Evolutionary conservation across 345 rosid species (phyloP), one percentile per base, ranked within the genome.

Genomic region (Barbarea vulgaris): DNA sequence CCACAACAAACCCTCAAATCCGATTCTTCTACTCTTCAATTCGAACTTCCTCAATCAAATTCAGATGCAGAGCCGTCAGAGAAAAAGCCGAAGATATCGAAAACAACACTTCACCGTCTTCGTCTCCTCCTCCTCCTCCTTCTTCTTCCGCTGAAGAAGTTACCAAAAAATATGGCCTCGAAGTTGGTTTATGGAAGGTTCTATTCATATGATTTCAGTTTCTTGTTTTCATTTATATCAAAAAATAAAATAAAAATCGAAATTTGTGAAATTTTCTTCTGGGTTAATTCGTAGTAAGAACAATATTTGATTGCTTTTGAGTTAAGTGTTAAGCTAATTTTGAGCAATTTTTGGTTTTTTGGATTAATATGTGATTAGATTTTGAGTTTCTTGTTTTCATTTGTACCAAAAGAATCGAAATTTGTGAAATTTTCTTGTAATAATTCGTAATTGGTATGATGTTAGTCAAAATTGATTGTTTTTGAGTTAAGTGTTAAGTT

Each of bases 101-200:
- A 5, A 77, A 52, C 59, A 79, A 84, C 30, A 27, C 80, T 37
- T 41, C 88, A 44, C 3, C 47, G 2, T 19, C 63, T 13, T 14
- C 86, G 2, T 48, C 91, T 25, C 27, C 92, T 31, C 7, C 59
- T 50, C 51, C 87, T 24, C 42, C 91, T 25, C 27, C 92, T 31
- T 4, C 59, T 50, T 51, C 87, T 24, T 82, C 93, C 1, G 82
- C 83, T 0, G 98, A 94, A 37, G 96, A 94, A 63, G 61, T 87
- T 44, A 85, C 98, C 25, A 85, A 84, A 83, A 91, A 90, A 79
- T 94, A 86, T 74, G 98, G 97, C 46, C 93, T 91, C 7, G 97
- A 94, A 85, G 91, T 84, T 67, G 98, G 96, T 68, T 84, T 91
- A 19, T 94, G 97, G 96, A 85, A 91, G 93, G 98, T 93, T 39